Base-by-base conservation (phyloP, 371 early-diverging fungal genomes). In the Nematocida sp. region DNA sequence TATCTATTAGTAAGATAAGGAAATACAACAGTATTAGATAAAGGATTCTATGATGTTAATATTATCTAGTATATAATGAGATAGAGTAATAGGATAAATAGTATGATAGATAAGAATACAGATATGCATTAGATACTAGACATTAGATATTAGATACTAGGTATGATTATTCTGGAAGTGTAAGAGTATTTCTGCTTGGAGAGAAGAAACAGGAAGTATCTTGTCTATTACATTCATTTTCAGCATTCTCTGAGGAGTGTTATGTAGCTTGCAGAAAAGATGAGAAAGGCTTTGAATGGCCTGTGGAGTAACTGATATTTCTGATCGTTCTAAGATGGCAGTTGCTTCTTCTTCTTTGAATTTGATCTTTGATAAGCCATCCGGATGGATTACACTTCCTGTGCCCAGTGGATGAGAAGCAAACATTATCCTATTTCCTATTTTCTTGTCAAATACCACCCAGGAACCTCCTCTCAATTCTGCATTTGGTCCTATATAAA, bases 381-480 rank as follows among this genome's bases (percentile, higher is more conserved):
- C 91, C 38, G 97, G 94, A 83, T 96, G 95, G 5, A 96, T 83
- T 1, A 96, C 93, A 80, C 95, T 93, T 65, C 93, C 95, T 53
- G 92, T 87, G 2, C 93, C 86, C 46, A 88, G 85, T 48, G 83
- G 84, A 80, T 94, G 93, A 19, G 93, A 94, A 78, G 94, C 92
- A 91, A 96, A 94, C 82, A 91, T 93, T 92, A 96, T 95, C 87
- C 90, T 89, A 38, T 88, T 81, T 85, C 95, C 94, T 83, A 96
- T 96, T n/a, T 90, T 89, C 19, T 94, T 91, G 78, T 96, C 97
- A 5, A 95, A 85, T 1, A 95, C 94, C 27, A 95, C 97, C 95
- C 95, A 96, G 5, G 96, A 92, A 75, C 97, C 97, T 81, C 97
- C 97, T 80, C 96, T 89, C 57, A 96, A 86, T 83, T 96, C 94